Conservation (phyloP, 1,284 basidiomycete species). For the Macrocystidia cucumis region DNA sequence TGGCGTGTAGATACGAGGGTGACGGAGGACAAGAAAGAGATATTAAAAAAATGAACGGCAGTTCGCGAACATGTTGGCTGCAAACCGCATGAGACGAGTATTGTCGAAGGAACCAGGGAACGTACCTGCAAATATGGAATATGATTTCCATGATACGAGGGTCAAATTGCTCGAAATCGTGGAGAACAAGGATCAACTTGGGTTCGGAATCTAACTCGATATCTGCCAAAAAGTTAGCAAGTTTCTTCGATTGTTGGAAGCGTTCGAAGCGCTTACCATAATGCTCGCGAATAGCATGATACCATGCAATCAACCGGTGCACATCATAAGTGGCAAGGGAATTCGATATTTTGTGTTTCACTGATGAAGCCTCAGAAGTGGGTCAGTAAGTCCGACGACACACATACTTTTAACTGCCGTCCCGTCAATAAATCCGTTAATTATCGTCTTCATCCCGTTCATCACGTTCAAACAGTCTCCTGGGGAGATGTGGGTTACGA, state of each 20-base stretch:
- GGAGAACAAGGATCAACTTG: conserved; percentile 48
- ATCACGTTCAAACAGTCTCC: conserved; percentile 47
- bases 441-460: conserved; percentile 47
- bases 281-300: conserved; percentile 27
- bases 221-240: conserved; percentile 8
- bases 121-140: conserved; percentile 61
- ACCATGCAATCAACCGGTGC: conserved; percentile 49
- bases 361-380: conserved; percentile 7
- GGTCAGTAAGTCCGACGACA: conserved; percentile 1
- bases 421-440: conserved; percentile 44
- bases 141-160: conserved; percentile 51
- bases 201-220: conserved; percentile 13
- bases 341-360: conserved; percentile 35
- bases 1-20: conserved; percentile 47
- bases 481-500: conserved; percentile 46
- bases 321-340: conserved; percentile 59
- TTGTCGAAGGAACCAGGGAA: neutral
- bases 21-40: conserved; percentile 48
- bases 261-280: conserved; percentile 22
- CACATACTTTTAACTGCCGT: conserved; percentile 18
- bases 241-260: neutral
- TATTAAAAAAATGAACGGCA: conserved; percentile 57
- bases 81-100: conserved; percentile 1
- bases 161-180: conserved; percentile 68
- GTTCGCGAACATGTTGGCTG: conserved; percentile 33